Conservation (phyloP, 2,329 filamentous ascomycete species). For the Macrophomina tecta region DNA sequence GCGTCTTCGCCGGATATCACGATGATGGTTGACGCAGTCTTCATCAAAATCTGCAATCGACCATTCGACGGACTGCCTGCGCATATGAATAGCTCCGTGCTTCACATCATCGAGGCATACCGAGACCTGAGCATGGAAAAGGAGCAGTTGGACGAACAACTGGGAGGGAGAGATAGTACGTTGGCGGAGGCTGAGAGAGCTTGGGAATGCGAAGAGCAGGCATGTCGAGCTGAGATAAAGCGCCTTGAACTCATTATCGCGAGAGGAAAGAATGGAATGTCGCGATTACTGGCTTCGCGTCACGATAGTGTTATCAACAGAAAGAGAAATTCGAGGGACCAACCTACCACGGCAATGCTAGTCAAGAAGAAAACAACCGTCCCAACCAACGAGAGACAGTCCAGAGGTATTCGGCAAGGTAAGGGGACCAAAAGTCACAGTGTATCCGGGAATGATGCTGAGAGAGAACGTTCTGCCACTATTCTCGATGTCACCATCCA, state of each 20-base stretch:
- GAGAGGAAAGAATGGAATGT: conserved; percentile 47
- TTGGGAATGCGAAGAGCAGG: background rate
- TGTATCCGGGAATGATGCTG: background rate
- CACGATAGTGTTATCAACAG: conserved; percentile 48
- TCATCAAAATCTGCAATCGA: conserved; percentile 19
- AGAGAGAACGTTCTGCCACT: conserved; percentile 17
- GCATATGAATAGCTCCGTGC: conserved; percentile 15
- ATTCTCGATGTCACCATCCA: conserved; percentile 34
- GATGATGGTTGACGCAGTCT: conserved; percentile 19
- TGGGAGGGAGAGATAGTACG: background rate
- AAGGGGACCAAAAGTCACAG: background rate
- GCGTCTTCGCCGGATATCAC: background rate
- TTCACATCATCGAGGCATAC: conserved; percentile 22
- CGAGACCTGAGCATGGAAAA: conserved; percentile 5
- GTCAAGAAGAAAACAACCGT: conserved; percentile 30
- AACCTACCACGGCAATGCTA: background rate
- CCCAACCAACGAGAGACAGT: conserved; percentile 26
- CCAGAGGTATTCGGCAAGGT: background rate
- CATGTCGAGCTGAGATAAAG: conserved; percentile 19
- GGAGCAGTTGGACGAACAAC: background rate
- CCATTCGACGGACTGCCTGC: conserved; percentile 20
- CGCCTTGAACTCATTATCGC: conserved; percentile 51
- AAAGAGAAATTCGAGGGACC: conserved; percentile 30
- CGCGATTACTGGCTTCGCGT: conserved; percentile 49
- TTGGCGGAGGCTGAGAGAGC: background rate